phyloP scores from a whole-genome alignment of 2,329 filamentous ascomycete genomes.

The Fusarium sp. region DNA sequence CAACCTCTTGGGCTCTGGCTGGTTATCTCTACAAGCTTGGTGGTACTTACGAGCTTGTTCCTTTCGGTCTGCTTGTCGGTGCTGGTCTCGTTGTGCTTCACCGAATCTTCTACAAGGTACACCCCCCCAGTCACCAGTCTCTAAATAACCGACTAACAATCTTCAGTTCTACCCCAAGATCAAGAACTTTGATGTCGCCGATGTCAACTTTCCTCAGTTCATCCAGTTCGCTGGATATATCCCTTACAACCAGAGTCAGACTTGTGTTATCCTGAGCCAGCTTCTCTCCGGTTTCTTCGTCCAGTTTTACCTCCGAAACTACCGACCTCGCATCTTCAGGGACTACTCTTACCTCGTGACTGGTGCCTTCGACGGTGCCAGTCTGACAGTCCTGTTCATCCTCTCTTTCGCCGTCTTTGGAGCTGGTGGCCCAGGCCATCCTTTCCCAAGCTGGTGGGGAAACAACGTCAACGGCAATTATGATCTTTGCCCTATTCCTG shows the following conservation, averaged over 20 bases:
- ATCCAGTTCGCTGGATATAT: conserved; percentile 64
- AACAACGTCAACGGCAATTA: conserved; percentile 60
- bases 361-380: conserved; percentile 63
- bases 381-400: conserved; percentile 59
- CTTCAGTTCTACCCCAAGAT: conserved; percentile 58
- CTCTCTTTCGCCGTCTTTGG: conserved; percentile 66
- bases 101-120: conserved; percentile 53
- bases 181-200: conserved; percentile 49
- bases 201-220: conserved; percentile 63
- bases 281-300: conserved; percentile 57
- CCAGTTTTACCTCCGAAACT: conserved; percentile 63
- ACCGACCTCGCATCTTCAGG: conserved; percentile 60
- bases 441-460: conserved; percentile 65
- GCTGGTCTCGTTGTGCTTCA: conserved; percentile 55
- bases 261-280: conserved; percentile 62
- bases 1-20: conserved; percentile 61
- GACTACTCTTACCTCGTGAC: conserved; percentile 64
- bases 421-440: conserved; percentile 53
- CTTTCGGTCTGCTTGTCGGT: conserved; percentile 60
- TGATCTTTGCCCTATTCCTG: conserved; percentile 55
- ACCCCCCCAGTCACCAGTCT: conserved; percentile 11
- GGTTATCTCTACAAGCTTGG: conserved; percentile 61
- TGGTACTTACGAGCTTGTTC: conserved; percentile 56
- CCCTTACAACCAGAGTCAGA: conserved; percentile 64
- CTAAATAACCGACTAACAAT: not conserved